Percentiles rank a stretch among this genome's conserved stretches.
These are phyloP conservation scores for Eremochloa ophiuroides DNA, from an alignment of 176 grass and related monocot genomes.

Conservation along the genomic window DNA sequence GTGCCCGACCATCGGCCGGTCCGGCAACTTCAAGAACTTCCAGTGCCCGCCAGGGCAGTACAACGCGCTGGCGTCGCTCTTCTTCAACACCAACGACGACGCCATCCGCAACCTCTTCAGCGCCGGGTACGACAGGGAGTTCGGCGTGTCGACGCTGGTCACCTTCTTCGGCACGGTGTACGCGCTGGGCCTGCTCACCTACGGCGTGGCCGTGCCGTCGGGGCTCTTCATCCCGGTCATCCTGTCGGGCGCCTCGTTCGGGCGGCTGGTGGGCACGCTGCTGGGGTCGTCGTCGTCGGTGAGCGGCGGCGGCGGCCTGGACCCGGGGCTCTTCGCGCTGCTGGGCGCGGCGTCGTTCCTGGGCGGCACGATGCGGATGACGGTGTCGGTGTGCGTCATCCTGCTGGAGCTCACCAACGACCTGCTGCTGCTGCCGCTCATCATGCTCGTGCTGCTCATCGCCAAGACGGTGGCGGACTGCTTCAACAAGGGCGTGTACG, in stretches of 20 bases:
- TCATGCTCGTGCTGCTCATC: conserved; percentile 72
- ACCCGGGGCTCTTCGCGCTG: conserved; percentile 50
- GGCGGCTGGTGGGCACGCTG: conserved; percentile 39
- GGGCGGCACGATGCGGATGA: conserved; percentile 72
- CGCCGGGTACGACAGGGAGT: conserved; percentile 36
- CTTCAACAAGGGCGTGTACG: conserved; percentile 78
- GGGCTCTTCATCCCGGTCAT: conserved; percentile 73
- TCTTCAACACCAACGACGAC: conserved; percentile 75
- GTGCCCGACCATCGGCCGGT: conserved; percentile 61
- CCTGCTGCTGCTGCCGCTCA: conserved; percentile 57
- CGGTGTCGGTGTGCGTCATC: conserved; percentile 74
- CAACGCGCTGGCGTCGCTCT: conserved; percentile 66
- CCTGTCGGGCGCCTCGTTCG: conserved; percentile 42
- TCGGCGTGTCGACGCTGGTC: conserved; percentile 38
- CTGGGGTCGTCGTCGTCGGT: too few species aligned
- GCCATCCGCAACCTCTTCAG: conserved; percentile 78
- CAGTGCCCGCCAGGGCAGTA: conserved; percentile 53
- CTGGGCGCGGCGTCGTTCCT: conserved; percentile 58
- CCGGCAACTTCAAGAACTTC: conserved; percentile 71
- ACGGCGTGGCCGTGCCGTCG: conserved; percentile 59
- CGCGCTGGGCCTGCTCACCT: conserved; percentile 47
- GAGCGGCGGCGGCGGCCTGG: conserved; percentile 29
- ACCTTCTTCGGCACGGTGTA: conserved; percentile 49
- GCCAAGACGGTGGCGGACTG: conserved; percentile 65
- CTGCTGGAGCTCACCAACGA: conserved; percentile 73